Percentiles rank a stretch among this genome's conserved stretches.
phyloP scores from a whole-genome alignment of 2,329 filamentous ascomycete species.

The Cladosporium sp. region DNA sequence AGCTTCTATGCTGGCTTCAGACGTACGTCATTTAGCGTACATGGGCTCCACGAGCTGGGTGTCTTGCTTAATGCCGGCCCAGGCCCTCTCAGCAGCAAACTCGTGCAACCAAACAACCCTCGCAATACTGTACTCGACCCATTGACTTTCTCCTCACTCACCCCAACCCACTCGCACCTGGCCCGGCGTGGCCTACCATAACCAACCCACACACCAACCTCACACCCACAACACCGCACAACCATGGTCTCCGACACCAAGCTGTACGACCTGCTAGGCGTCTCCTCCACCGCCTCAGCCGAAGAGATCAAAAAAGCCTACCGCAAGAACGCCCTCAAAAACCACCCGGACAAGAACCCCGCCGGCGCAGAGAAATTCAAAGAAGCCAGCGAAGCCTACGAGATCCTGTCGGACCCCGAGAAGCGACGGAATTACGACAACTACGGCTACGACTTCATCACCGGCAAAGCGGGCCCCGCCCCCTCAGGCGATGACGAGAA shows the following conservation, averaged over 20 bases:
- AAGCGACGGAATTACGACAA: conserved; percentile 95
- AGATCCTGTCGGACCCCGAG: conserved; percentile 94
- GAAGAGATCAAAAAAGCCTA: conserved; percentile 98
- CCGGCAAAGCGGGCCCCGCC: conserved; percentile 36
- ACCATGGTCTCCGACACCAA: conserved; percentile 91
- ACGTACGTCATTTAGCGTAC: conserved; percentile 7
- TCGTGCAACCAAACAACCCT: conserved; percentile 5
- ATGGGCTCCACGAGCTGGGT: not conserved
- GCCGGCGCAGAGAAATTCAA: conserved; percentile 92
- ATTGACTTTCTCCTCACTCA: conserved; percentile 6
- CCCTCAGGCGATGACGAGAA: conserved; percentile 56
- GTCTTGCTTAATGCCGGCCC: conserved; percentile 10
- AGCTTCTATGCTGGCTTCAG: not conserved
- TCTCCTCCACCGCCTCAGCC: conserved; percentile 76
- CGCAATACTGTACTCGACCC: not conserved
- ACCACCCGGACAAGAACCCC: conserved; percentile 96
- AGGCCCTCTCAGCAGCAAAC: not conserved
- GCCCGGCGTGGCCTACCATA: not conserved
- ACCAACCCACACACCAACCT: not conserved
- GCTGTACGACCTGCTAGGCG: conserved; percentile 80
- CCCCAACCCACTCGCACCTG: not conserved
- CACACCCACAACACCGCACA: not conserved
- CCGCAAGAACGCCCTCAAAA: conserved; percentile 74
- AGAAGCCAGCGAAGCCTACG: conserved; percentile 95
- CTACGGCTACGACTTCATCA: conserved; percentile 86